phyloP scores from a whole-genome alignment of 2,329 filamentous ascomycete genomes.

The Verticillium alfalfae region DNA sequence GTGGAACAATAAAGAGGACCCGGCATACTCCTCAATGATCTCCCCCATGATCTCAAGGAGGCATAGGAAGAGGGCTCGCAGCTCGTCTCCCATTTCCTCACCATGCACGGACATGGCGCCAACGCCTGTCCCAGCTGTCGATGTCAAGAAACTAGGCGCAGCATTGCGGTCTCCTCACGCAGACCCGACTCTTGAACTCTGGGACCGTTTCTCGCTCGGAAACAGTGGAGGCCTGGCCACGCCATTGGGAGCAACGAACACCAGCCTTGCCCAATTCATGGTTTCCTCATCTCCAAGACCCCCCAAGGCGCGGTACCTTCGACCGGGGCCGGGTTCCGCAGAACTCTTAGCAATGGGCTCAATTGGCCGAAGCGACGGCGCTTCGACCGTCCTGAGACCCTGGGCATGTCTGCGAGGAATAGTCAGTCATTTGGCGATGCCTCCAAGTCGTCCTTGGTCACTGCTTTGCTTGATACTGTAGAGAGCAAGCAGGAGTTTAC shows the following conservation, averaged over 20 bases:
- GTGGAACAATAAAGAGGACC: conserved; percentile 50
- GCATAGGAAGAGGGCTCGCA: conserved; percentile 63
- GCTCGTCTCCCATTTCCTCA: conserved; percentile 68
- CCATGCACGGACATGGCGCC: conserved; percentile 45
- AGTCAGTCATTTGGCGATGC: conserved; percentile 31
- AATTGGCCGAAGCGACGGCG: conserved; percentile 69
- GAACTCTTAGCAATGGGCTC: conserved; percentile 63
- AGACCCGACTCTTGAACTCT: conserved; percentile 69
- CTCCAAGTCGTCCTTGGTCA: conserved; percentile 53
- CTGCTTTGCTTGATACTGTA: conserved; percentile 63
- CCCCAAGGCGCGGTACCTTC: conserved; percentile 29
- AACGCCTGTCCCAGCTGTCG: conserved; percentile 36
- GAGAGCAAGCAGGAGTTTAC: conserved; percentile 38
- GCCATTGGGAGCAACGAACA: conserved; percentile 43
- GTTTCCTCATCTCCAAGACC: conserved; percentile 66
- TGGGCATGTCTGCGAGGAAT: neutral
- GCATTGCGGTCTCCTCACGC: conserved; percentile 61
- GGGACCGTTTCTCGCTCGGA: conserved; percentile 65
- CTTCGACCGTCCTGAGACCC: conserved; percentile 39
- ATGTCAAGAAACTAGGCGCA: conserved; percentile 52
- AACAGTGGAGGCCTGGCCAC: conserved; percentile 32
- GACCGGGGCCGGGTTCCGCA: conserved; percentile 47
- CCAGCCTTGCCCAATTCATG: conserved; percentile 59
- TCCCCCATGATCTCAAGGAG: conserved; percentile 44
- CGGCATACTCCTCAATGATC: conserved; percentile 30